Conservation (phyloP, 805 yeast species). For the Pichia cabralensis region DNA sequence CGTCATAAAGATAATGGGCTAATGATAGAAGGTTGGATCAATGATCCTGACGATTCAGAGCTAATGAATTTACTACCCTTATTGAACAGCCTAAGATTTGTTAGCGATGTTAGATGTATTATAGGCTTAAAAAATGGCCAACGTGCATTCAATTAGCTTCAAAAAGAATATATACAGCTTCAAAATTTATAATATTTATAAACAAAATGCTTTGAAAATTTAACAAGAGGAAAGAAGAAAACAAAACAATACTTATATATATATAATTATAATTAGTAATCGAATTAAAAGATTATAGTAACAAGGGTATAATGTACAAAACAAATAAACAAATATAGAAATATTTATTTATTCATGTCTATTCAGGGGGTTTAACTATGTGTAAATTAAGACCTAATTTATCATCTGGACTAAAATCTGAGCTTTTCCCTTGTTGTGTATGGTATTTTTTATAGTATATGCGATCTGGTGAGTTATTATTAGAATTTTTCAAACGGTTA, state of each 20-base stretch:
- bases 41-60: conserved; percentile 87
- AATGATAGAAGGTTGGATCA: conserved; percentile 95
- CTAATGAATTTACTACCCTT: conserved; percentile 74
- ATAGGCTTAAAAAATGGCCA: conserved; percentile 71
- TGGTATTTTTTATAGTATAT: too few relatives aligned
- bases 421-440: too few relatives aligned
- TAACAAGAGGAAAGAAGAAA: too few relatives aligned
- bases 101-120: conserved; percentile 76
- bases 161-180: too few relatives aligned
- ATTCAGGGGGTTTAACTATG: conserved; percentile 41
- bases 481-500: conserved; percentile 1
- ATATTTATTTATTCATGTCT: neutral
- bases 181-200: too few relatives aligned
- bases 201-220: too few relatives aligned
- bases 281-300: too few relatives aligned
- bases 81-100: conserved; percentile 60
- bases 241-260: too few relatives aligned
- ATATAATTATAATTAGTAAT: too few relatives aligned
- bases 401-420: too few relatives aligned
- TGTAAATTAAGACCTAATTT: conserved; percentile 41
- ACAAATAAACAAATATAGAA: neutral
- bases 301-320: too few relatives aligned
- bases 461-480: too few relatives aligned
- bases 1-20: conserved; percentile 82
- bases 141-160: conserved; percentile 34